phyloP scores from a whole-genome alignment of 1,284 basidiomycete genomes.

The Pseudozyma thailandica region DNA sequence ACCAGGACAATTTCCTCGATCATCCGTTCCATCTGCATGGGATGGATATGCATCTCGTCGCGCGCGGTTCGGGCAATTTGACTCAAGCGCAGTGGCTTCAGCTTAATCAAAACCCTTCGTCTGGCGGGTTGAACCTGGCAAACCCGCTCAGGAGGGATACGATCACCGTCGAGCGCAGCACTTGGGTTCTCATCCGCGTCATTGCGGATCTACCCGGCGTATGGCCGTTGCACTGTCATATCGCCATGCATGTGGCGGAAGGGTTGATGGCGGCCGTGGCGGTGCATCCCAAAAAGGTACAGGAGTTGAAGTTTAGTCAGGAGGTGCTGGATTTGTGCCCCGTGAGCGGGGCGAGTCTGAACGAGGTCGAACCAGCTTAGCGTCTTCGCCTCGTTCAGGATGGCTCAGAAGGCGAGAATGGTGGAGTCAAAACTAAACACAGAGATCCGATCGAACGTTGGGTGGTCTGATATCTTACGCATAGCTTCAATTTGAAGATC shows the following conservation, averaged over 20 bases:
- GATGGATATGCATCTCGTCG: conserved; percentile 61
- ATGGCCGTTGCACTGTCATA: conserved; percentile 57
- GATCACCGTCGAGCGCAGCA: conserved; percentile 57
- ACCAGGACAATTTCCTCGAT: conserved; percentile 60
- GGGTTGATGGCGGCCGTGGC: conserved; percentile 58
- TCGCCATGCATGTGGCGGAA: conserved; percentile 54
- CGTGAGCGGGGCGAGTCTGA: background rate
- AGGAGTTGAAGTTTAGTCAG: conserved; percentile 34
- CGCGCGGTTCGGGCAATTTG: conserved; percentile 62
- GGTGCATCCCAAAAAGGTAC: conserved; percentile 54
- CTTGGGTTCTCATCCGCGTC: conserved; percentile 58
- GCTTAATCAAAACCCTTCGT: conserved; percentile 15
- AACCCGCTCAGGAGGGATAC: conserved; percentile 69
- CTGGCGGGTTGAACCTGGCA: conserved; percentile 45
- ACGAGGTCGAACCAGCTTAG: conserved; percentile 31
- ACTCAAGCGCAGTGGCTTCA: conserved; percentile 29
- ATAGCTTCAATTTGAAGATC: too few relatives aligned
- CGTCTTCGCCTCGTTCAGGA: background rate
- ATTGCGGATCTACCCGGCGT: conserved; percentile 48
- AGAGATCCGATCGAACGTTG: too few relatives aligned
- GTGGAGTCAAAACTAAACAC: background rate
- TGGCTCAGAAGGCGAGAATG: background rate
- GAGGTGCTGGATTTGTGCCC: conserved; percentile 51
- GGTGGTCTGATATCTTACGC: too few relatives aligned
- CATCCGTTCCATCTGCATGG: conserved; percentile 66